Conservation (phyloP, 257 asterid species). For the Solanum ossicruentum region DNA sequence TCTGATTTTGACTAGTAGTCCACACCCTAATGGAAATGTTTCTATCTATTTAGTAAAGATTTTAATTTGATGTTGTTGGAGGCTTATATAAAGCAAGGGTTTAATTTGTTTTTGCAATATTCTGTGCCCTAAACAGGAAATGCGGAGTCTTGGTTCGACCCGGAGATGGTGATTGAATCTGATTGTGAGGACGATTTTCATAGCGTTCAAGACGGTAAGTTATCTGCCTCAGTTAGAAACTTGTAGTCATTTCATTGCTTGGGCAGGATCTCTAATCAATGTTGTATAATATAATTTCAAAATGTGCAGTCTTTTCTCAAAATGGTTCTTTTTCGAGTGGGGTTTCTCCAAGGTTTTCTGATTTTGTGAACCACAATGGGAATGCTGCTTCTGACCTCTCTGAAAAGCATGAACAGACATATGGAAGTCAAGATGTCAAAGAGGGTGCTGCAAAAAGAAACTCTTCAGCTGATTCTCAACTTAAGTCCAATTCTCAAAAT, state of each 20-base stretch:
- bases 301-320: constrained; percentile 67
- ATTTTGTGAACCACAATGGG: constrained; percentile 13
- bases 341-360: constrained; percentile 71
- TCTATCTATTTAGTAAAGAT: neutral
- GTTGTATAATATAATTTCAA: neutral
- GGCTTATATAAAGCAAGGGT: neutral
- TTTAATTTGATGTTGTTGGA: neutral
- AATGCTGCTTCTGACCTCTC: neutral
- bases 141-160: constrained; percentile 72
- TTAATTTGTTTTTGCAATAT: neutral
- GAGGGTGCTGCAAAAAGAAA: neutral
- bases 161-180: constrained; percentile 53
- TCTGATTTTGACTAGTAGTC: neutral
- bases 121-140: constrained; percentile 32
- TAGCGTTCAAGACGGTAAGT: constrained; percentile 87
- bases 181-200: constrained; percentile 84
- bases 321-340: constrained; percentile 48
- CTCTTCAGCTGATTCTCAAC: constrained; percentile 23
- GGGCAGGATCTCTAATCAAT: neutral
- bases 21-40: neutral
- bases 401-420: constrained; percentile 2
- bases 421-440: constrained; percentile 2
- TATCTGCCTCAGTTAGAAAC: neutral
- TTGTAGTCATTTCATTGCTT: neutral
- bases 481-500: constrained; percentile 20